A percentile compares a stretch with the other conserved stretches of the same genome.
Conservation (phyloP, 345 rosid species). For the Syzygium aromaticum region DNA sequence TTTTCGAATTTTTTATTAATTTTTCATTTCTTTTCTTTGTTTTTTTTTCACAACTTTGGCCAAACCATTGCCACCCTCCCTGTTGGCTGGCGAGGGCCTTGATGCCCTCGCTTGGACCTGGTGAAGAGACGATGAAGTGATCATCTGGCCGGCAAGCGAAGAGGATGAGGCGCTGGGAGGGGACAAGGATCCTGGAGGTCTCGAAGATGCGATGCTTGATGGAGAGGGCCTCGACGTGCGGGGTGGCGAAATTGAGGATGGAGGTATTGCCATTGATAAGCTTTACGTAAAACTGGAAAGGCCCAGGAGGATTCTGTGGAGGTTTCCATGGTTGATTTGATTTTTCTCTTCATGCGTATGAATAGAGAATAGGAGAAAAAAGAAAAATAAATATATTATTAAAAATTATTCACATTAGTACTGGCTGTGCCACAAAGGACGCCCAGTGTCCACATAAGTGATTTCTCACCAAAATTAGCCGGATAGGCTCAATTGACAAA, state of each 20-base stretch:
- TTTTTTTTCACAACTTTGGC: too few species aligned
- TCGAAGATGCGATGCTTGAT: slow-evolving; percentile 58
- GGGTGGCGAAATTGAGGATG: slow-evolving; percentile 35
- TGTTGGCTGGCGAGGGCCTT: too few species aligned
- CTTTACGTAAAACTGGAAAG: slow-evolving; percentile 56
- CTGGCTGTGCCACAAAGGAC: too few species aligned
- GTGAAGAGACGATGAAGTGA: slow-evolving; percentile 18
- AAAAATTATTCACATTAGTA: too few species aligned
- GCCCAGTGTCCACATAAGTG: too few species aligned
- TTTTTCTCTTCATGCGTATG: neutral
- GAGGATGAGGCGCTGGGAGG: slow-evolving; percentile 51
- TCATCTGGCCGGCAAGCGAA: slow-evolving; percentile 48
- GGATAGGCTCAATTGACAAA: too few species aligned
- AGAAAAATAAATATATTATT: too few species aligned
- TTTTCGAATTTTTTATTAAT: too few species aligned
- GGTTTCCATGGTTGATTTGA: neutral
- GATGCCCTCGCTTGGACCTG: slow-evolving; percentile 7
- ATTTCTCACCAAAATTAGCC: too few species aligned
- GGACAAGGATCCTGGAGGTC: slow-evolving; percentile 50
- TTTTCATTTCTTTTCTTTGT: too few species aligned
- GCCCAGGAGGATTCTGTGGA: neutral
- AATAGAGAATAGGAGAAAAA: too few species aligned
- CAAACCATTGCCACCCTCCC: too few species aligned
- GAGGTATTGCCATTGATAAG: slow-evolving; percentile 57
- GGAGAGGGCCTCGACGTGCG: slow-evolving; percentile 21